These are phyloP conservation scores for Tylopilus felleus DNA, from an alignment of 768 basidiomycete genomes.

Conservation along the genomic window DNA sequence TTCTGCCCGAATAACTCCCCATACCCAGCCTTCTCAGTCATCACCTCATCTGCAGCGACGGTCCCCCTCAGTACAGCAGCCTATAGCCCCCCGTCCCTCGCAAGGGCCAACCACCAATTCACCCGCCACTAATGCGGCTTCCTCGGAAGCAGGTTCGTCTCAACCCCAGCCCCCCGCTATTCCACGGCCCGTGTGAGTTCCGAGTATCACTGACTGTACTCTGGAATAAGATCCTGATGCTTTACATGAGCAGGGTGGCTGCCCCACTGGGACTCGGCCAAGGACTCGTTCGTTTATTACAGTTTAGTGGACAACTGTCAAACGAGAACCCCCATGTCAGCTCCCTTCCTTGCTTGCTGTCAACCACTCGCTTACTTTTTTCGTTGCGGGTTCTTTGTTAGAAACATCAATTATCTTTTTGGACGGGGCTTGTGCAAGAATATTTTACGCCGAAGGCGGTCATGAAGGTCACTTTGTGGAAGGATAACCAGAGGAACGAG, in stretches of 20 bases:
- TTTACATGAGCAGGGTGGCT: constrained; percentile 27
- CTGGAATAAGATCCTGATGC: constrained; percentile 13
- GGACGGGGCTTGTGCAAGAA: constrained; percentile 60
- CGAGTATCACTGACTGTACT: background rate
- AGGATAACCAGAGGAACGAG: constrained; percentile 73
- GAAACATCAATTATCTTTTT: constrained; percentile 66
- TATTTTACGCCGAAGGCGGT: constrained; percentile 70
- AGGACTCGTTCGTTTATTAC: constrained; percentile 59
- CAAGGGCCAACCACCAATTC: constrained; percentile 25
- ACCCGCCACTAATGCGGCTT: constrained; percentile 20
- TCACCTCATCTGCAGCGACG: constrained; percentile 32
- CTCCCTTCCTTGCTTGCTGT: background rate
- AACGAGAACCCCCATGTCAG: constrained; percentile 48
- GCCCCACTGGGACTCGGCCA: constrained; percentile 53
- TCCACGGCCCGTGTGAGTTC: constrained; percentile 33
- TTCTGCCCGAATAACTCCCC: constrained; percentile 34
- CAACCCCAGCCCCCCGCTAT: constrained; percentile 31
- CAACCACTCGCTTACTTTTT: constrained; percentile 4
- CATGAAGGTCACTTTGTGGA: constrained; percentile 85
- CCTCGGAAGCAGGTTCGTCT: constrained; percentile 31
- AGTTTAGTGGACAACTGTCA: constrained; percentile 67
- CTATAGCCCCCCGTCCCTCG: constrained; percentile 37
- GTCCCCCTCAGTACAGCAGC: constrained; percentile 34
- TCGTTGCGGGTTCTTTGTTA: constrained; percentile 21
- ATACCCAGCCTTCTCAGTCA: constrained; percentile 33